Evolutionary conservation across 345 rosid species (phyloP).

Genomic region (Hevea brasiliensis): DNA sequence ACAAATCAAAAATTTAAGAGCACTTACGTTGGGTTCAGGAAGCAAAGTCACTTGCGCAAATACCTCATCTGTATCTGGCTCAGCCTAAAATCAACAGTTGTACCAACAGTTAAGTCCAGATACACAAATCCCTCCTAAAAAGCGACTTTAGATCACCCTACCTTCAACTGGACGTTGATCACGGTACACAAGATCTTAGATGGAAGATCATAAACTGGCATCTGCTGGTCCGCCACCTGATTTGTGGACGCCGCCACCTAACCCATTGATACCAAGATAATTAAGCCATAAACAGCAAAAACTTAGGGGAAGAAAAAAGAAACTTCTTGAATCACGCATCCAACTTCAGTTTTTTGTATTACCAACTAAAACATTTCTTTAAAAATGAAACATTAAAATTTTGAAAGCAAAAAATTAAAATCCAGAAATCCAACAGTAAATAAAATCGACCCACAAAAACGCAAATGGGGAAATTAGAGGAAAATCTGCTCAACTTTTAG

Average conservation of each 20-base stretch:
- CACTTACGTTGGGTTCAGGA: constrained; percentile 39
- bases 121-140: neutral
- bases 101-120: neutral
- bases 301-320: too few species aligned
- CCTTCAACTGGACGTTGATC: constrained; percentile 44
- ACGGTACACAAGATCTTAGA: constrained; percentile 50
- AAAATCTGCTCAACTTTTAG: neutral
- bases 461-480: neutral
- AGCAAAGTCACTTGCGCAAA: constrained; percentile 53
- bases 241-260: constrained; percentile 56
- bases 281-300: neutral
- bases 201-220: constrained; percentile 47
- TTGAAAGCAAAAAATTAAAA: neutral
- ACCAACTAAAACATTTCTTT: neutral
- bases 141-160: neutral
- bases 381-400: neutral
- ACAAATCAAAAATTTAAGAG: neutral
- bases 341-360: neutral
- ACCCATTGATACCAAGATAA: constrained; percentile 1
- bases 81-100: constrained; percentile 37
- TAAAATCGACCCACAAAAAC: neutral
- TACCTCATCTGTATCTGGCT: constrained; percentile 58
- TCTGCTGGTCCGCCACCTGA: constrained; percentile 42
- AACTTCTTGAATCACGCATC: neutral
- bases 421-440: neutral